phyloP scores from a whole-genome alignment of 225 moss, liverwort and hornwort genomes.

The Climacium dendroides region DNA sequence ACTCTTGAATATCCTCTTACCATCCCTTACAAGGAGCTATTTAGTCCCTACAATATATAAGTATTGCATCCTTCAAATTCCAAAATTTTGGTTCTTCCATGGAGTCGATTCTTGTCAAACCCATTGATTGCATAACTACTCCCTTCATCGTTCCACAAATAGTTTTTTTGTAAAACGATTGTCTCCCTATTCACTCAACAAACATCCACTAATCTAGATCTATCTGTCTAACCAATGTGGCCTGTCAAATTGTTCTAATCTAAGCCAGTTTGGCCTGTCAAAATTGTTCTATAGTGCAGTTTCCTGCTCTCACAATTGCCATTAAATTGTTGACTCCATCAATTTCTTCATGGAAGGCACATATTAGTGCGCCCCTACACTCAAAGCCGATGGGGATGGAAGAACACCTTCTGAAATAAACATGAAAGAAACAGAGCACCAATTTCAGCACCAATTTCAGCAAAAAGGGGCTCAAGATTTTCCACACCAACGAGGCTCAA shows the following conservation, averaged over 20 bases:
- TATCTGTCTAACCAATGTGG: not conserved
- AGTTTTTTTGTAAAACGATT: not conserved
- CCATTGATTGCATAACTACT: not conserved
- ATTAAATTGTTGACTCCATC: not conserved
- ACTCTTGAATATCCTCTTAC: not conserved
- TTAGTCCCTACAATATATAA: too few relatives aligned
- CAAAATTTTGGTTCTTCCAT: not conserved
- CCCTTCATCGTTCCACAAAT: not conserved
- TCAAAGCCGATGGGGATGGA: constrained; percentile 5
- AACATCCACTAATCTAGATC: not conserved
- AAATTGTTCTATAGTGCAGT: not conserved
- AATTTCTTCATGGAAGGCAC: not conserved
- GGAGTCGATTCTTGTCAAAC: not conserved
- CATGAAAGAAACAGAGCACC: not conserved
- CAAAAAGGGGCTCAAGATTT: too few relatives aligned
- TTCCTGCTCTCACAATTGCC: not conserved
- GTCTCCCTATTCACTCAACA: not conserved
- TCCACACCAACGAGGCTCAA: not conserved
- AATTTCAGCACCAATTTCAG: not conserved
- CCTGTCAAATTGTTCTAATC: too few relatives aligned
- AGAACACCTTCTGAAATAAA: constrained; percentile 1
- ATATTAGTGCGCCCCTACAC: constrained; percentile 16
- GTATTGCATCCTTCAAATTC: not conserved
- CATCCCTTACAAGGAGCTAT: too few relatives aligned
- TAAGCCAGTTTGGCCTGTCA: not conserved